Percentiles rank a stretch among this genome's conserved stretches.
Evolutionary conservation across 257 asterid species (phyloP).

Genomic region (Przewalskia tangutica): DNA sequence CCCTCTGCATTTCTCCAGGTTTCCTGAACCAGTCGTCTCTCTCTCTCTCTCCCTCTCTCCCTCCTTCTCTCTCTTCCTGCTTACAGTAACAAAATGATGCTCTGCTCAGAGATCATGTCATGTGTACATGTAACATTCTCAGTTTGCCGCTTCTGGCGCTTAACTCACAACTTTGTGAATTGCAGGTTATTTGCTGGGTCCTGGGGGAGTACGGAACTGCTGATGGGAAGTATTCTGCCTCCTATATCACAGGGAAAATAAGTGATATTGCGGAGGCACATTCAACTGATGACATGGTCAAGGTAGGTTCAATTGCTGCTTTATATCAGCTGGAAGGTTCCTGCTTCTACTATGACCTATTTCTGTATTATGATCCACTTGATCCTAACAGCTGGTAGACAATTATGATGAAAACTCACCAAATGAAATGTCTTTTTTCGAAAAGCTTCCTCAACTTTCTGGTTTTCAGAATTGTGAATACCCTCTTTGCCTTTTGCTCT

Average conservation of each 20-base stretch:
- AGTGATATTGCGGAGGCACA: conserved; percentile 93
- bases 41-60: not conserved
- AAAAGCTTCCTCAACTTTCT: not conserved
- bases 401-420: not conserved
- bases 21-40: not conserved
- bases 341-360: not conserved
- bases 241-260: conserved; percentile 84
- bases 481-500: not conserved
- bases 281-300: conserved; percentile 80
- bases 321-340: not conserved
- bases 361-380: not conserved
- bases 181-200: conserved; percentile 97
- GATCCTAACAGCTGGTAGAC: not conserved
- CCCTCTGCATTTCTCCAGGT: conserved; percentile 91
- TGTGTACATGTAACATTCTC: not conserved
- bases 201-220: conserved; percentile 97
- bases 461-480: not conserved
- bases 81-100: not conserved
- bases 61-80: not conserved
- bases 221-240: conserved; percentile 84
- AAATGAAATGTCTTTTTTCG: not conserved
- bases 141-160: not conserved
- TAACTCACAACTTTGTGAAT: not conserved
- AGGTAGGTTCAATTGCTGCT: conserved; percentile 25
- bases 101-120: not conserved